These are phyloP conservation scores for Caryopteris hybrid DNA, from an alignment of 305 asterid species.

Conservation along the genomic window DNA sequence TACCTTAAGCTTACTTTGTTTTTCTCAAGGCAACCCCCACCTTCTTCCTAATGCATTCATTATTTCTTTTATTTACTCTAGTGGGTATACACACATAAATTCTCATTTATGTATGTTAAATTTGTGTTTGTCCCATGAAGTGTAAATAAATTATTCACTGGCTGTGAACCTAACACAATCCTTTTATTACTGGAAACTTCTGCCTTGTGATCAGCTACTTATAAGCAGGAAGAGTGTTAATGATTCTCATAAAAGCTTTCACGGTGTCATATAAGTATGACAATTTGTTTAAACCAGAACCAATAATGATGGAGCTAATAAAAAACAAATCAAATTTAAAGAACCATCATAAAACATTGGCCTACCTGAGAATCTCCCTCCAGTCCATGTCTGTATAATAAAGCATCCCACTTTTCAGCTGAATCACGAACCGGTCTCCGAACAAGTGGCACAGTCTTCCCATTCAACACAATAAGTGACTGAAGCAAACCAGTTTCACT, in stretches of 20 bases:
- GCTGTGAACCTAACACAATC: neutral
- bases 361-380: conserved; percentile 84
- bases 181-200: neutral
- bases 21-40: neutral
- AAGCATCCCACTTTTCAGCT: conserved; percentile 98
- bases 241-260: neutral
- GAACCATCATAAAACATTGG: conserved; percentile 6
- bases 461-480: conserved; percentile 62
- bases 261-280: neutral
- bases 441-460: conserved; percentile 87
- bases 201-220: neutral
- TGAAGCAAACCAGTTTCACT: conserved; percentile 90
- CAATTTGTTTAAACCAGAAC: neutral
- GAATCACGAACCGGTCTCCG: conserved; percentile 77
- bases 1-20: too few species aligned
- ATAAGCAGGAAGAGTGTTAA: neutral
- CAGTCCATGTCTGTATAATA: conserved; percentile 80
- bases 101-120: too few species aligned
- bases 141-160: neutral
- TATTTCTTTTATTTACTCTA: neutral
- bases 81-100: neutral
- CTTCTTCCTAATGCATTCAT: neutral
- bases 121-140: neutral
- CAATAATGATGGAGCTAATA: neutral
- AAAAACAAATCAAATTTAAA: neutral